Evolutionary conservation across 805 yeast species (phyloP), one percentile per base, ranked within the genome.

Genomic region (Kurtzmaniella fragi): DNA sequence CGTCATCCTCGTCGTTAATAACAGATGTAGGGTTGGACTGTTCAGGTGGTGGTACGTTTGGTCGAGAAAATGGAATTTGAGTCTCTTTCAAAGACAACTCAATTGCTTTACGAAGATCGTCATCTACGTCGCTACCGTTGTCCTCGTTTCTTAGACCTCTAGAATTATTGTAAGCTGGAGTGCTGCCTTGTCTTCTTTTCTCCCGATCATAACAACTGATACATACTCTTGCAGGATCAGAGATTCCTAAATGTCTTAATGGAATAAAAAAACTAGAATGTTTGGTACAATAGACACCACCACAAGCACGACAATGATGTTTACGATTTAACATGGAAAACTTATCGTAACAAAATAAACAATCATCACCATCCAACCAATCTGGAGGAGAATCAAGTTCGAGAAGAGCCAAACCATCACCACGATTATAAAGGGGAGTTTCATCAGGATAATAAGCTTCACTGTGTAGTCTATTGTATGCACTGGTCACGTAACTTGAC

Each of bases 261-360:
- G 90, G 81, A 27, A 80, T 67, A 35, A 60, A 69, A 48, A 85
- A 78, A 2, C 82, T 67, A n/a, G 97, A 87, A 60, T 95, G 95
- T 5, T 77, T 73, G 47, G 85, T 90, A 59, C 95, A 82, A 55
- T 75, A 91, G 0, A 88, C 96, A 3, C 97, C 97, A 17, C 99
- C 99, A 64, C 99, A 93, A 38, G 95, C 84, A 38, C 99, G 75
- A 61, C 99, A 93, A 62, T 93, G 99, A 59, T 93, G 99, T 57
- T 91, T 89, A 54, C 99, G 74, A 57, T 86, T 89, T 43, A 90
- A 66, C 56, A 91, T 74, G 1, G 93, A 70, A 55, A 93, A 93
- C 12, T 81, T 65, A 31, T 72, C 78, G 37, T 95, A 88, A 49
- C 97, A 88, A 40, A 87, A 79, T 97, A 93, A 90, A 61, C 99